A percentile compares a stretch with the other conserved stretches of the same genome.
Conservation (phyloP, 805 yeast genomes). For the Saturnispora serradocipensis region DNA sequence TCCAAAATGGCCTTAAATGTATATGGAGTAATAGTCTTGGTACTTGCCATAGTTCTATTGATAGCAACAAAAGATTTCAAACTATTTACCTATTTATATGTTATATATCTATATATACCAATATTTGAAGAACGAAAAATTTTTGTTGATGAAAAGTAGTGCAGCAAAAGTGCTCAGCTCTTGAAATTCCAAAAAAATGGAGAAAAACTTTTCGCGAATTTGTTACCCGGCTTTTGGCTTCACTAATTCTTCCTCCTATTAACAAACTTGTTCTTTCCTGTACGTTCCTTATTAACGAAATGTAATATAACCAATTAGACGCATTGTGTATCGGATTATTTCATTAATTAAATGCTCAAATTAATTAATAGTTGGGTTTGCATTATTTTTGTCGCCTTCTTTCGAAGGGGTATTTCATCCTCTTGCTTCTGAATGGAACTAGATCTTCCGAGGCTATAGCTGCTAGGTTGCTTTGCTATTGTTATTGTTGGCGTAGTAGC, state of each 20-base stretch:
- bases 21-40: conserved; percentile 8
- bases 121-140: neutral
- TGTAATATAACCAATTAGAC: neutral
- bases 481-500: neutral
- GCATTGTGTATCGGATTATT: neutral
- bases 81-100: neutral
- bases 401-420: no score
- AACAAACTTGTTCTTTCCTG: no score
- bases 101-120: no score
- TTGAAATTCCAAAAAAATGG: neutral
- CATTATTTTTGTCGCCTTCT: no score
- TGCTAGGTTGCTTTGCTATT: no score
- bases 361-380: no score
- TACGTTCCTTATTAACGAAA: no score
- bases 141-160: neutral
- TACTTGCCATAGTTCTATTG: neutral
- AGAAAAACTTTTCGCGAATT: neutral
- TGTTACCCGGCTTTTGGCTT: neutral
- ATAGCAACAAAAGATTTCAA: neutral
- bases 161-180: neutral
- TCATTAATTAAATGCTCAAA: no score
- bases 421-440: no score
- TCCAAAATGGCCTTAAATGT: conserved; percentile 23
- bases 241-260: no score
- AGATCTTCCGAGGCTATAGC: no score